These are phyloP conservation scores for Sporobolomyces roseus DNA, from an alignment of 768 basidiomycete species.

Conservation along the genomic window DNA sequence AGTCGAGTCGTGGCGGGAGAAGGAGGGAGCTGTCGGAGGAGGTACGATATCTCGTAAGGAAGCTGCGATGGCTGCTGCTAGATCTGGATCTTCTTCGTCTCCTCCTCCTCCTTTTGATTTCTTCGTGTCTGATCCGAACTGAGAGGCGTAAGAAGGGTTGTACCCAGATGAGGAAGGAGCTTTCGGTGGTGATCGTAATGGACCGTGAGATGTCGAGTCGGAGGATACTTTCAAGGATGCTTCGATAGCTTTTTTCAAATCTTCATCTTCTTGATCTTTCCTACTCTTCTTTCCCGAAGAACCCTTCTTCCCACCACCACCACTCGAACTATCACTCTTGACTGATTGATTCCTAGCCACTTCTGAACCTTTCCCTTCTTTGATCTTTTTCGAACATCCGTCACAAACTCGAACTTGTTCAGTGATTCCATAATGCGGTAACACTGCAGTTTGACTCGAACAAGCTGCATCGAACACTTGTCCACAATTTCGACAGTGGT, in stretches of 20 bases:
- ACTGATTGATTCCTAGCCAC: slow-evolving; percentile 30
- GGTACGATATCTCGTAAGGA: slow-evolving; percentile 67
- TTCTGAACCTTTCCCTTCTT: slow-evolving; percentile 23
- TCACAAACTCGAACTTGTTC: slow-evolving; percentile 94
- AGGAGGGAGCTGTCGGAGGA: slow-evolving; percentile 38
- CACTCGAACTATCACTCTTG: slow-evolving; percentile 53
- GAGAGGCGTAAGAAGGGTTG: slow-evolving; percentile 53
- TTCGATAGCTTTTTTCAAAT: slow-evolving; percentile 88
- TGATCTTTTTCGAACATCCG: slow-evolving; percentile 72
- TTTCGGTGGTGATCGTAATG: slow-evolving; percentile 34
- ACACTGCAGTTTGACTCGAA: slow-evolving; percentile 72
- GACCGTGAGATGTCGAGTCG: slow-evolving; percentile 57
- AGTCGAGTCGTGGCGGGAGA: slow-evolving; percentile 42
- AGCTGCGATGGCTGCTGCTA: slow-evolving; percentile 91
- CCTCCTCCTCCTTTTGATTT: slow-evolving; percentile 3
- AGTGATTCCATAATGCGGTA: slow-evolving; percentile 89
- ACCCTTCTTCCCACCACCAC: neutral
- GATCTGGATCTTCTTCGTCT: slow-evolving; percentile 86
- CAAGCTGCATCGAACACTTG: slow-evolving; percentile 93
- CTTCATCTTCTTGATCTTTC: slow-evolving; percentile 59
- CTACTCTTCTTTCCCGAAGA: neutral
- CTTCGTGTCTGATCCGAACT: slow-evolving; percentile 40
- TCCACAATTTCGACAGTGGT: slow-evolving; percentile 97
- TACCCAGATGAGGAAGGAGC: slow-evolving; percentile 48
- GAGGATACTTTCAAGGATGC: slow-evolving; percentile 77